Percentiles rank a stretch among this genome's conserved stretches.
These are phyloP conservation scores for Carallia pectinifolia DNA, from an alignment of 345 rosid genomes.

Conservation along the genomic window DNA sequence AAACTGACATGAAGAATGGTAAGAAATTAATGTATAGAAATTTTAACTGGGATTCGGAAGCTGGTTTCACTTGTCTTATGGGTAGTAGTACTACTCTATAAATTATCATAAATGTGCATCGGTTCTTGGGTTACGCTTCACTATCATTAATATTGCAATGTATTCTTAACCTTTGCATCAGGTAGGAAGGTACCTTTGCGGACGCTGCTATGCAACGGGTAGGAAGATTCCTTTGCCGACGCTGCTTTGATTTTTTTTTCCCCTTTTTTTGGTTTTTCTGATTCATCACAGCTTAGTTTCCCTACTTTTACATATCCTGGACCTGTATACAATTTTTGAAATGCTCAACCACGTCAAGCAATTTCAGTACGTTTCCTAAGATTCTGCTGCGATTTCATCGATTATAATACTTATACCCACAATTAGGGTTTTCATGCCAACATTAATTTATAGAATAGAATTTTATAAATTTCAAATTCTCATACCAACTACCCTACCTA, in stretches of 20 bases:
- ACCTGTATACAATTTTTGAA: slow-evolving; percentile 12
- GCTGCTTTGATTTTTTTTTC: background rate
- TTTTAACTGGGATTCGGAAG: too few species aligned
- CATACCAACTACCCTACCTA: too few species aligned
- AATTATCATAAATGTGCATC: slow-evolving; percentile 17
- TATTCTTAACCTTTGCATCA: background rate
- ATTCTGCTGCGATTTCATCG: slow-evolving; percentile 8
- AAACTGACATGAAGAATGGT: too few species aligned
- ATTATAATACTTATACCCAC: background rate
- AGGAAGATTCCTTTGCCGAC: slow-evolving; percentile 36
- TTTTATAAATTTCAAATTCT: background rate
- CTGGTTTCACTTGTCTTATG: background rate
- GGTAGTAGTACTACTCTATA: background rate
- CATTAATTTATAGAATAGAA: background rate
- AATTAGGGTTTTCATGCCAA: slow-evolving; percentile 19
- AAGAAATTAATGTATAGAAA: background rate
- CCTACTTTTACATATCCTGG: background rate
- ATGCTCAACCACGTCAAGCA: slow-evolving; percentile 20
- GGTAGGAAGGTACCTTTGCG: slow-evolving; percentile 26
- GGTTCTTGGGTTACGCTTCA: background rate
- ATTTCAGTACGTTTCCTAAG: slow-evolving; percentile 22
- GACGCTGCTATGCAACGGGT: slow-evolving; percentile 14
- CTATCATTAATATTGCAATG: background rate
- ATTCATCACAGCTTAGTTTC: background rate
- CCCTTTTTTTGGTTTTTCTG: background rate